Evolutionary conservation across 2,329 filamentous ascomycete species (phyloP).

Genomic region (Chaetomium sp.): DNA sequence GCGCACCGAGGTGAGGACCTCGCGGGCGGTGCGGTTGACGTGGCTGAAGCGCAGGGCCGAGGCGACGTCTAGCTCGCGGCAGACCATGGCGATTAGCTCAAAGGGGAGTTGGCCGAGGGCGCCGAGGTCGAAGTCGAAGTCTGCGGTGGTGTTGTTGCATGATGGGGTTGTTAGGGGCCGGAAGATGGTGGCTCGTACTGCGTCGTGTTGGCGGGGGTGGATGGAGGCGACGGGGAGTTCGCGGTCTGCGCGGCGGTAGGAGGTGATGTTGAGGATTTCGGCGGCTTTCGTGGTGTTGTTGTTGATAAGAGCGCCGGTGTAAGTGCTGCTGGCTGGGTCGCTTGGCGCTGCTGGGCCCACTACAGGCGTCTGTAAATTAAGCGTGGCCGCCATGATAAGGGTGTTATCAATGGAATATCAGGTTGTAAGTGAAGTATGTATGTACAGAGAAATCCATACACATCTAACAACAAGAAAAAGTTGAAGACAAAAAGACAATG

Average conservation of each 20-base stretch:
- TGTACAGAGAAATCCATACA: too few relatives aligned
- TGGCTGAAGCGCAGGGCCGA: conserved; percentile 13
- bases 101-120: conserved; percentile 10
- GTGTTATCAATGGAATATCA: too few relatives aligned
- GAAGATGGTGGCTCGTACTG: conserved; percentile 8
- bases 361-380: too few relatives aligned
- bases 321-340: background rate
- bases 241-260: conserved; percentile 9
- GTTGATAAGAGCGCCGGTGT: background rate
- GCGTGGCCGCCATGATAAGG: too few relatives aligned
- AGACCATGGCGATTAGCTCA: conserved; percentile 11
- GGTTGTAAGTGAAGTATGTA: too few relatives aligned
- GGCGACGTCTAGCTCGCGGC: conserved; percentile 12
- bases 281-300: background rate
- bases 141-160: background rate
- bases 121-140: conserved; percentile 6
- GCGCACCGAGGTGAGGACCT: conserved; percentile 10
- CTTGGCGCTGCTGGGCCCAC: background rate
- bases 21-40: conserved; percentile 13
- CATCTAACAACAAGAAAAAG: too few relatives aligned
- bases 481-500: too few relatives aligned
- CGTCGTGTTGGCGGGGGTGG: conserved; percentile 9
- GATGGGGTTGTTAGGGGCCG: background rate
- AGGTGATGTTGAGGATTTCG: conserved; percentile 8
- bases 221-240: conserved; percentile 9